Evolutionary conservation across 352 stramenopile genomes (phyloP), one percentile per base, ranked within the genome.

Genomic region (Albugo candida): DNA sequence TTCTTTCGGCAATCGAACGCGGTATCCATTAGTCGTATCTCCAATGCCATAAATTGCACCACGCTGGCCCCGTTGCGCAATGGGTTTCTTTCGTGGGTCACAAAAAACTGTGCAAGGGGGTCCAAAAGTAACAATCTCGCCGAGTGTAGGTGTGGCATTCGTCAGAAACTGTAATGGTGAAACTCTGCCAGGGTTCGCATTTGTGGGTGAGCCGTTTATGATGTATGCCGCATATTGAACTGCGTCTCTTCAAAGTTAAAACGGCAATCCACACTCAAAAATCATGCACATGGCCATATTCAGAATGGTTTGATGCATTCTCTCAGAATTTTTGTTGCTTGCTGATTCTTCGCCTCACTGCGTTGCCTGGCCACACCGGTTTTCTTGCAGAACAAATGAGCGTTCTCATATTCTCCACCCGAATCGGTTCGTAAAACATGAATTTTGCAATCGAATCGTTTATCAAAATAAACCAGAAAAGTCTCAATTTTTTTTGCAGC

Each of bases 251-350:
- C 3, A 43, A 10, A 60, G 63, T 0, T 13, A 20, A 0, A 72
- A 34, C 0, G 60, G 50, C 0, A 69, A 21, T 0, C 55, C 49
- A 12, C 50, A 61, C 24, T 38, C 50, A 10, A 72, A 63, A 1
- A 72, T 41, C 46, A 63, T 61, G 20, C 55, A 59, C 3, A 56
- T 36, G 0, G 54, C 47, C 39, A 67, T 58, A 37, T 69, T 65
- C 41, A 65, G 47, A 19, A 64, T 42, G 0, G 57, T 65, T 0
- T 48, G 16, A 24, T 64, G 56, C 54, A 71, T 67, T 1, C 55
- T 17, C 5, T 65, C 58, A 0, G 52, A 53, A 31, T 72, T 69
- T 0, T 57, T 55, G 19, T 69, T 73, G 1, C 35, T 44, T 0
- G 58, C 52, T 63, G 41, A 13, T 67, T 69, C 0, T 43, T 21